Conservation (phyloP, 73 alveolate genomes). For the Tetrahymena thermophila region DNA sequence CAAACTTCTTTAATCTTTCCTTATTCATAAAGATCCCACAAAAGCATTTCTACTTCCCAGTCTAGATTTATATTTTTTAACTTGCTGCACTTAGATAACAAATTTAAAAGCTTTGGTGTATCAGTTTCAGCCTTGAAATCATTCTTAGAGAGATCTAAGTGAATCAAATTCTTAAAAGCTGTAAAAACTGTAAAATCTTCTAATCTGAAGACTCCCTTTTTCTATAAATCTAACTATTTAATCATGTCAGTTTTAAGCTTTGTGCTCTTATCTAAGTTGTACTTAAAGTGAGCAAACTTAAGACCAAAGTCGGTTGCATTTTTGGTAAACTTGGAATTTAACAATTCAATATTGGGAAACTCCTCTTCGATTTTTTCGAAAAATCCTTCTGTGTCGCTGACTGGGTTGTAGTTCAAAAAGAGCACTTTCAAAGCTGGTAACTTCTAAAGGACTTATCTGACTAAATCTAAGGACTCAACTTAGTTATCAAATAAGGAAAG, state of each 20-base stretch:
- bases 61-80: slow-evolving; percentile 51
- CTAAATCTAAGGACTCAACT: not conserved
- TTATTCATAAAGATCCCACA: slow-evolving; percentile 20
- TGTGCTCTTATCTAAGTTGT: slow-evolving; percentile 24
- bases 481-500: slow-evolving; percentile 40
- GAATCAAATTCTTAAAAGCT: slow-evolving; percentile 50
- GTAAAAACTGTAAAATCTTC: slow-evolving; percentile 21
- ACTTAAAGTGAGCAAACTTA: slow-evolving; percentile 49
- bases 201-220: slow-evolving; percentile 50
- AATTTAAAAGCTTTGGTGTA: slow-evolving; percentile 31
- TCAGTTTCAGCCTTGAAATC: slow-evolving; percentile 42
- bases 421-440: slow-evolving; percentile 57
- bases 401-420: slow-evolving; percentile 76
- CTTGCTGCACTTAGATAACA: slow-evolving; percentile 25
- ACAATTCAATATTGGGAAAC: slow-evolving; percentile 57
- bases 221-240: slow-evolving; percentile 54
- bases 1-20: slow-evolving; percentile 40
- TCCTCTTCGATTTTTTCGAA: slow-evolving; percentile 53
- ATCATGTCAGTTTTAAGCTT: slow-evolving; percentile 33
- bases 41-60: slow-evolving; percentile 47
- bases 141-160: slow-evolving; percentile 8
- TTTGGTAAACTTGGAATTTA: slow-evolving; percentile 65
- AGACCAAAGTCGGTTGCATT: slow-evolving; percentile 76
- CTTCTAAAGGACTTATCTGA: slow-evolving; percentile 12
- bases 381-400: slow-evolving; percentile 54